These are phyloP conservation scores for Fusarium torreyae DNA, from an alignment of 2,329 filamentous ascomycete species.

Conservation along the genomic window DNA sequence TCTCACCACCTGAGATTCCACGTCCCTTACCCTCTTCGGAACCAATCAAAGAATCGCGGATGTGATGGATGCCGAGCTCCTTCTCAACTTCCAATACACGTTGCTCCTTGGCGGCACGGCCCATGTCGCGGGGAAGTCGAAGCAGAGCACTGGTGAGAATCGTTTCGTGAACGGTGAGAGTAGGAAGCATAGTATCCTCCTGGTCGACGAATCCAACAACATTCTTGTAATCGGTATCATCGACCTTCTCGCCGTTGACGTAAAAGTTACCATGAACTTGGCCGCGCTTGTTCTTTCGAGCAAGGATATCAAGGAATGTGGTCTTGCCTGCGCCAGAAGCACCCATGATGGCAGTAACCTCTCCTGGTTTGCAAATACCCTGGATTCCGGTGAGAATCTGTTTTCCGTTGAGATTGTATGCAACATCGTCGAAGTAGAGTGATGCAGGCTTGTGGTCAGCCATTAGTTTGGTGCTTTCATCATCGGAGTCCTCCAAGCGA, in stretches of 20 bases:
- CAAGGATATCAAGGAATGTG: slow-evolving; percentile 95
- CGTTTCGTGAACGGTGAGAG: slow-evolving; percentile 96
- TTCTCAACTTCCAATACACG: slow-evolving; percentile 93
- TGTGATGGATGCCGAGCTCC: slow-evolving; percentile 94
- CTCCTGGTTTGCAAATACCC: slow-evolving; percentile 93
- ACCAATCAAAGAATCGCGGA: slow-evolving; percentile 94
- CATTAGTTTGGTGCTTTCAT: slow-evolving; percentile 89
- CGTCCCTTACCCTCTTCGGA: slow-evolving; percentile 95
- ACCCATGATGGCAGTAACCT: slow-evolving; percentile 97
- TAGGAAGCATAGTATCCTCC: slow-evolving; percentile 96
- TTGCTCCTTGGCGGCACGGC: slow-evolving; percentile 87
- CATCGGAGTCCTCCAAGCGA: slow-evolving; percentile 88
- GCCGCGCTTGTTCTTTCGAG: slow-evolving; percentile 96
- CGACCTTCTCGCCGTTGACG: slow-evolving; percentile 92
- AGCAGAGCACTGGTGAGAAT: slow-evolving; percentile 95
- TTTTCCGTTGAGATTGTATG: slow-evolving; percentile 89
- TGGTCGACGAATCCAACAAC: slow-evolving; percentile 98
- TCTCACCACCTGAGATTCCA: slow-evolving; percentile 97
- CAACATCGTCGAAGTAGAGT: slow-evolving; percentile 89
- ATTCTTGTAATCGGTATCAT: slow-evolving; percentile 86
- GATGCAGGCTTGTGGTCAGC: slow-evolving; percentile 92
- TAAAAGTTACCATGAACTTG: slow-evolving; percentile 84
- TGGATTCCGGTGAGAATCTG: slow-evolving; percentile 85
- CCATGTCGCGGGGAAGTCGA: slow-evolving; percentile 94
- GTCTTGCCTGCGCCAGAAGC: slow-evolving; percentile 98